Percentiles rank a stretch among this genome's conserved stretches.
These are phyloP conservation scores for Boechera retrofracta DNA, from an alignment of 345 rosid genomes.

Conservation along the genomic window DNA sequence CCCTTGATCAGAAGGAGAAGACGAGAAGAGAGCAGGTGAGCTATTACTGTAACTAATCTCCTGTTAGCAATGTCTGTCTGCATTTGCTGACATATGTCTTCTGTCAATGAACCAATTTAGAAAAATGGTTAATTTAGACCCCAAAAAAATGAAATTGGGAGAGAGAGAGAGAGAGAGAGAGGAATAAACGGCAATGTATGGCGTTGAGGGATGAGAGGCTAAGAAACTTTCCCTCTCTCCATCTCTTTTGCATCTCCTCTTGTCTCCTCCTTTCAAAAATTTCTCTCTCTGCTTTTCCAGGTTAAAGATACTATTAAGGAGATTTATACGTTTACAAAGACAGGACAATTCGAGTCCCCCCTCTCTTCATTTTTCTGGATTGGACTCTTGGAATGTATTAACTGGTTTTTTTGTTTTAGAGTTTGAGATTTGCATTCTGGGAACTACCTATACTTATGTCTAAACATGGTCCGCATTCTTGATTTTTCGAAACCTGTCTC, in stretches of 20 bases:
- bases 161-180: conserved; percentile 29
- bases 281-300: conserved; percentile 37
- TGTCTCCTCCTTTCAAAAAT: conserved; percentile 12
- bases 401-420: not conserved
- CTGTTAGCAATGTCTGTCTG: conserved; percentile 24
- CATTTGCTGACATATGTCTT: conserved; percentile 25
- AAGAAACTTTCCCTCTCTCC: conserved; percentile 43
- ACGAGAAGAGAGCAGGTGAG: conserved; percentile 27
- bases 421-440: conserved; percentile 20
- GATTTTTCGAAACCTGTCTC: conserved; percentile 10
- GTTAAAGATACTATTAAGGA: conserved; percentile 39
- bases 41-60: conserved; percentile 9
- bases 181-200: conserved; percentile 35
- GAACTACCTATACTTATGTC: conserved; percentile 19
- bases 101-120: conserved; percentile 39
- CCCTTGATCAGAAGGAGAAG: conserved; percentile 22
- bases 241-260: conserved; percentile 45
- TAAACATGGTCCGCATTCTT: conserved; percentile 38
- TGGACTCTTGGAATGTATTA: conserved; percentile 21
- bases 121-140: conserved; percentile 34
- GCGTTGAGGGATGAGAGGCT: conserved; percentile 42
- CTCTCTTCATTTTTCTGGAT: conserved; percentile 3
- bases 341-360: conserved; percentile 23
- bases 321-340: conserved; percentile 37
- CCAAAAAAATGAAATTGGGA: not conserved